Percentiles rank a stretch among this genome's conserved stretches.
phyloP scores from a whole-genome alignment of 345 rosid species.

The Populus nigra region DNA sequence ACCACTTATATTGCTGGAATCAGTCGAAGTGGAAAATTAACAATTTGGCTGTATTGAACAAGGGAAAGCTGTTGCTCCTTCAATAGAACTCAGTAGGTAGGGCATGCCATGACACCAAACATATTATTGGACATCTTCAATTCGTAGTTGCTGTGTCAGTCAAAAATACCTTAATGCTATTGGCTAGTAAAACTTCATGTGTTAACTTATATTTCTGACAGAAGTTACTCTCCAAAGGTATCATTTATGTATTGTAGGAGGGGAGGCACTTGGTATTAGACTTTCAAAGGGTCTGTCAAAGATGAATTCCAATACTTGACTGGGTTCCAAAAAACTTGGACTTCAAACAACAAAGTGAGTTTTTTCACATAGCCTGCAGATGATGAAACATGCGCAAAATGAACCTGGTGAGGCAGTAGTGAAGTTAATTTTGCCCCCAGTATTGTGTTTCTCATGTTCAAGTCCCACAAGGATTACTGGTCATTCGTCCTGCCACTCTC shows the following conservation, averaged over 20 bases:
- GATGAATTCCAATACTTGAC: background rate
- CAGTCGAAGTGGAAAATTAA: background rate
- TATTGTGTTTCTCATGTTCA: background rate
- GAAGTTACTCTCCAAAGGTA: background rate
- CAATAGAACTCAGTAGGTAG: background rate
- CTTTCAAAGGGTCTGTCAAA: background rate
- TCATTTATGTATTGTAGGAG: background rate
- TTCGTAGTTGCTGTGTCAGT: background rate
- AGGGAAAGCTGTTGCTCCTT: background rate
- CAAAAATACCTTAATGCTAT: background rate
- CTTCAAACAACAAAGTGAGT: background rate
- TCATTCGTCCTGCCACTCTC: background rate
- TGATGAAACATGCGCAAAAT: background rate
- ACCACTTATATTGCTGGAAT: background rate
- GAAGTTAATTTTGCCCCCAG: background rate
- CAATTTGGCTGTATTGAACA: background rate
- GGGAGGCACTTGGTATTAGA: background rate
- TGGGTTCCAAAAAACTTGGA: background rate
- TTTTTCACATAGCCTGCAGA: background rate
- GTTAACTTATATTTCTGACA: background rate
- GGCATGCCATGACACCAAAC: background rate
- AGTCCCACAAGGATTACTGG: background rate
- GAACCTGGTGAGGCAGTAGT: background rate
- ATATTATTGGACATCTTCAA: background rate
- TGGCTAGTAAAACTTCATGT: background rate